Evolutionary conservation across 2,329 filamentous ascomycete genomes (phyloP), one percentile per base, ranked within the genome.

Genomic region (Aspergillus sp.): DNA sequence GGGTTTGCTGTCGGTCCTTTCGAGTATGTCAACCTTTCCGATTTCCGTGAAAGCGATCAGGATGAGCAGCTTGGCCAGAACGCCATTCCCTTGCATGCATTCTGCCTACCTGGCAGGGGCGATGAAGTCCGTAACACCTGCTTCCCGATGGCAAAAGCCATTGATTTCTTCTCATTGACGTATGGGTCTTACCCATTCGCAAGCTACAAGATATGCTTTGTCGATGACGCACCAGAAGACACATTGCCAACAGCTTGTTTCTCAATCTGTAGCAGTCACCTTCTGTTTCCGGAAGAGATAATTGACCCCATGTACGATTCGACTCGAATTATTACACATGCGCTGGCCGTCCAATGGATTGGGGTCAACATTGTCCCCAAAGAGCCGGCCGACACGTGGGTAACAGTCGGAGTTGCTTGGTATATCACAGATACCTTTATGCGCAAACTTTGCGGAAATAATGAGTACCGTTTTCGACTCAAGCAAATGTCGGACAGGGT

Each of bases 381-480:
- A 72, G 88, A 90, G 46, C 87, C 89, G 19, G 84, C 85, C 55
- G 95, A 99, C 75, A 87, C 89, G 57, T 99, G 95, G 95, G 88
- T 96, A 22, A 89, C 94, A 13, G 85, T 95, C 57, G 96, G 94
- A 15, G 90, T 96, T 51, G 91, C 94, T 0, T 93, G 94, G 81
- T 99, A 92, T 80, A 96, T 99, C 85, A 93, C 94, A 1, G 94
- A 97, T 69, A 85, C 92, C 4, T 97, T 96, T 77, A 91, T 98
- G 85, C 92, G 89, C 74, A 89, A 88, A 67, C 83, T 99, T 3
- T 96, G 92, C 72, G 95, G 95, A 7, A 96, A 96, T 73, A 99
- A 99, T 73, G 92, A 97, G 70, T 95, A 97, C 74, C 86, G 93
- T 11, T 98, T 93, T 74, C 89, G 92, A 43, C 90, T 97, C 77